Evolutionary conservation across 225 moss, liverwort and hornwort genomes (phyloP), one percentile per base, ranked within the genome.

Genomic region (Straminergon stramineum): DNA sequence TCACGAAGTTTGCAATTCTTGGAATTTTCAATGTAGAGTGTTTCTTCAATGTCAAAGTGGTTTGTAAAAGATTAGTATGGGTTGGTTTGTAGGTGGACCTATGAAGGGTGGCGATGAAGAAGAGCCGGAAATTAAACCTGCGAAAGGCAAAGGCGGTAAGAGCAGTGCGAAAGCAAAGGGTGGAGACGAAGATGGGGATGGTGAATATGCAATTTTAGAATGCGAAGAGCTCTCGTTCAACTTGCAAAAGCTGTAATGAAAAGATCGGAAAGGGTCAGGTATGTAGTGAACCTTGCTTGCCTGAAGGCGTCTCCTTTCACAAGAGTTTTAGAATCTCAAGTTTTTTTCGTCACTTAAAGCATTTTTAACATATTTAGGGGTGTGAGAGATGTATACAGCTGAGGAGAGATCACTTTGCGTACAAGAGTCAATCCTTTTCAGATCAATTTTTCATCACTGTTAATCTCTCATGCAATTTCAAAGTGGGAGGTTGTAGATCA

Each of bases 181-280:
- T n/a, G 92, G 79, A 69, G 93, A 91, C 86, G 93, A 79, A 28
- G 87, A 90, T 34, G 94, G 53, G 45, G 95, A 92, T 86, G 91
- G 97, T 89, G 96, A 96, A 30, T 94, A 96, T 92, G 96, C 96
- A 39, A 92, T n/a, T 97, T 87, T 97, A 97, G 86, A 95, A 94
- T 87, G 95, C 99, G 22, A 99, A 96, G 90, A 99, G 97, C 89
- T 95, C 95, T 76, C 96, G 99, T 85, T 92, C 97, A 53, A 90
- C 93, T 84, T 99, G 99, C 96, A 99, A 97, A 92, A 94, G 94
- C 83, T 99, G 99, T 84, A 89, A 91, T 91, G 95, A 93, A 87
- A 99, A 97, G 91, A 99, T 99, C 79, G 91, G 86, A 83, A 99
- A 99, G 94, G 97, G 95, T 87, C 95, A 97, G 94, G 99, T 97